Evolutionary conservation across 176 grass and related monocot species (phyloP), one percentile per base, ranked within the genome.

Genomic region (Aechmea fasciata): DNA sequence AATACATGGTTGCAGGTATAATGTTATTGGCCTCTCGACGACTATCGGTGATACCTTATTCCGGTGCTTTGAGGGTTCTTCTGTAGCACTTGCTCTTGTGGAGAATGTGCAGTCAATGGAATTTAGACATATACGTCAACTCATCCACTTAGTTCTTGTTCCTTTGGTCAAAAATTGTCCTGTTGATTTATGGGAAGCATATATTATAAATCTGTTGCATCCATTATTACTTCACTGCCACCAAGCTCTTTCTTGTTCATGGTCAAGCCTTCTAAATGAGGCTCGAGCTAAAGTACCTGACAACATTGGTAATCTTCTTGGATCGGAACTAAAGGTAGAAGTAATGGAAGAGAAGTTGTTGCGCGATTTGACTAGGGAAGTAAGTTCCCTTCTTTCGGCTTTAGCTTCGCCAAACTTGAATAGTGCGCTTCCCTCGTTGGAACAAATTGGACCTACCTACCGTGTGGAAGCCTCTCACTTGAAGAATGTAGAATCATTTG

Each of bases 321-420:
- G 89, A 23, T 87, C 88, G 78, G 93, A 97, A 70, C 84, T 97
- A 24, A 97, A 92, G 79, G 86, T 90, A 67, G 93, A 97, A 82
- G 84, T 97, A 52, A 97, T 97, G 79, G 93, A 97, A 85, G 93
- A 97, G 68, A 97, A 90, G 62, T 80, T 97, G 65, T 82, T 97
- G 50, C 89, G 89, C 41, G 93, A 92, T 68, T 90, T 97, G 84
- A 97, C 93, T 74, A 88, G 93, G 0, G 89, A 97, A 92, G 84
- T 97, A 63, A 90, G 88, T 78, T 87, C 79, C 49, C 63, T 92
- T 63, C 89, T 97, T 61, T 92, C 83, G 20, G 85, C 73, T 78
- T 76, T 97, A 70, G 86, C 86, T 62, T 90, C 77, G 65, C 83
- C 88, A 29, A 68, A 53, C 20, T 72, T 97, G 71, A 97, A 97